Percentiles rank a stretch among this genome's conserved stretches.
Conservation (phyloP, 1,284 basidiomycete species). For the Malassezia slooffiae region DNA sequence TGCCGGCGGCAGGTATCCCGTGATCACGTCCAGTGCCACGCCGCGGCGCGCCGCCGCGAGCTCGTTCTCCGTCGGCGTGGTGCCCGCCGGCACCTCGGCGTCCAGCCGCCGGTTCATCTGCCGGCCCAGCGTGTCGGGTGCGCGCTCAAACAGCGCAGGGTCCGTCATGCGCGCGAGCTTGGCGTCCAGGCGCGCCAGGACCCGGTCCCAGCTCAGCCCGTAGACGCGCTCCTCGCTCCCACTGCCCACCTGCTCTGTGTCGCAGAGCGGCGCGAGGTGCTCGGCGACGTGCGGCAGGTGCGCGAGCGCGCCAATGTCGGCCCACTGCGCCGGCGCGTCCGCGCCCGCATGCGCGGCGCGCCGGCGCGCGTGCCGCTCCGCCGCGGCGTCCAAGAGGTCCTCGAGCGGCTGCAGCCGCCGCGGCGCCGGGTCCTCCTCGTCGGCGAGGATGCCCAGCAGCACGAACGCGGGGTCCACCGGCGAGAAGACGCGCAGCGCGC, state of each 20-base stretch:
- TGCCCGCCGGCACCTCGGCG: background rate
- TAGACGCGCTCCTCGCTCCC: conserved; percentile 7
- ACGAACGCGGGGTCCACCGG: conserved; percentile 13
- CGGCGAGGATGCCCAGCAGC: conserved; percentile 5
- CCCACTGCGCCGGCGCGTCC: conserved; percentile 1
- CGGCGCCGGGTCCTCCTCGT: background rate
- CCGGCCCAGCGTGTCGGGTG: conserved; percentile 5
- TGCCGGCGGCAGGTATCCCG: background rate
- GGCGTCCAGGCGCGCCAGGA: background rate
- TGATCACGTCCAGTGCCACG: conserved; percentile 1
- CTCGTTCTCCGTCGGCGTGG: background rate
- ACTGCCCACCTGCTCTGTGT: conserved; percentile 2
- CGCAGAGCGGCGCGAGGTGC: conserved; percentile 9
- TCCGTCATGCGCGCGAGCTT: background rate
- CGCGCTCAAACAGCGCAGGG: background rate
- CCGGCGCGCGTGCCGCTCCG: conserved; percentile 5
- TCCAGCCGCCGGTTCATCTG: background rate
- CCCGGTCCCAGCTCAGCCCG: conserved; percentile 1
- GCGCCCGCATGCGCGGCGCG: background rate
- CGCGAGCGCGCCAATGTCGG: conserved; percentile 4
- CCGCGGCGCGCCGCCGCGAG: background rate
- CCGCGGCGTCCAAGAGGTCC: conserved; percentile 8
- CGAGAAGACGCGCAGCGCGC: conserved; percentile 9
- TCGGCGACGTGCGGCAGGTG: background rate
- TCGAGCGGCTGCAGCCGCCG: conserved; percentile 3